These are phyloP conservation scores for Phytopythium ostracodes DNA, from an alignment of 352 stramenopile species.

Conservation along the genomic window DNA sequence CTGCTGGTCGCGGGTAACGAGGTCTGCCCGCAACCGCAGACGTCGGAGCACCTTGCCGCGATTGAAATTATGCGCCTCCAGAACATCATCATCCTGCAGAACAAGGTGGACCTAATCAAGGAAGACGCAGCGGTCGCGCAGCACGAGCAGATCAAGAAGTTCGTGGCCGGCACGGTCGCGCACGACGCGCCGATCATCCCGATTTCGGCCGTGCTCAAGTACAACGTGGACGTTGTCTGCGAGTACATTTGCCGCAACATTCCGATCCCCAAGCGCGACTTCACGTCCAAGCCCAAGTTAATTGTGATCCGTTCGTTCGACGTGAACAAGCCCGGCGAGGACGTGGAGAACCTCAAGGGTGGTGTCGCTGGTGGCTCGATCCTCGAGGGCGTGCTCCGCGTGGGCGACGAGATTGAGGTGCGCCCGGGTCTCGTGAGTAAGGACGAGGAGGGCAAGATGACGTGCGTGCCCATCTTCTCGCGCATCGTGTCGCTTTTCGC, in stretches of 20 bases:
- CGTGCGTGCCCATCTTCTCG: slow-evolving; percentile 91
- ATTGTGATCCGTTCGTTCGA: slow-evolving; percentile 99
- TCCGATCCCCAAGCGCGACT: slow-evolving; percentile 97
- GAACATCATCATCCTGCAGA: slow-evolving; percentile 99
- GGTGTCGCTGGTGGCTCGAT: slow-evolving; percentile 91
- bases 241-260: slow-evolving; percentile 99
- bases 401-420: slow-evolving; percentile 99
- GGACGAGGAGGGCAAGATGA: slow-evolving; percentile 95
- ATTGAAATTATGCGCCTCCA: slow-evolving; percentile 99
- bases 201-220: slow-evolving; percentile 99
- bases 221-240: slow-evolving; percentile 99
- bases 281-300: slow-evolving; percentile 96
- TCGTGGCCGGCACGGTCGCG: slow-evolving; percentile 88
- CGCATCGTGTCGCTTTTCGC: slow-evolving; percentile 97
- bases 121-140: slow-evolving; percentile 96
- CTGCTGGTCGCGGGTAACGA: slow-evolving; percentile 98
- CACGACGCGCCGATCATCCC: slow-evolving; percentile 98
- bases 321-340: slow-evolving; percentile 99
- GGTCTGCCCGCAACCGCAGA: slow-evolving; percentile 99
- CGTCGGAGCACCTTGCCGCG: slow-evolving; percentile 98
- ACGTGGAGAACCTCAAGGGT: slow-evolving; percentile 96
- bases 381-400: slow-evolving; percentile 95
- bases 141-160: slow-evolving; percentile 96
- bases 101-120: slow-evolving; percentile 99
- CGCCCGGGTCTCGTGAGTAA: slow-evolving; percentile 99